A percentile compares a stretch with the other conserved stretches of the same genome.
Evolutionary conservation across 1,139 yeast genomes (phyloP).

Genomic region (Meyerozyma guilliermondii): DNA sequence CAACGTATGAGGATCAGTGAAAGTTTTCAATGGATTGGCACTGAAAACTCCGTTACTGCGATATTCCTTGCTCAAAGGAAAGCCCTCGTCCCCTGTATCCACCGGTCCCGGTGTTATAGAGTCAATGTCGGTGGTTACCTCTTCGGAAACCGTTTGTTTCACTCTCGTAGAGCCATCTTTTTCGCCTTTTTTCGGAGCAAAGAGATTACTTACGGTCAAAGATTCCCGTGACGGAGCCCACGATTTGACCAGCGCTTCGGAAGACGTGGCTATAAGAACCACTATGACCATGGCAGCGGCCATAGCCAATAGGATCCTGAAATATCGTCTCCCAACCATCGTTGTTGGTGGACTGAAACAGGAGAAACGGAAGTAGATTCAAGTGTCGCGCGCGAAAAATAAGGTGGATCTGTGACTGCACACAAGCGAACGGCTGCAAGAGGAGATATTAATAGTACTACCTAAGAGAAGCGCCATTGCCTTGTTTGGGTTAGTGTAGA

Average conservation of each 20-base stretch:
- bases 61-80: not conserved
- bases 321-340: constrained; percentile 9
- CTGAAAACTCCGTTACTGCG: not conserved
- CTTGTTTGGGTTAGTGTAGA: too few species aligned
- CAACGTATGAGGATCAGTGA: constrained; percentile 15
- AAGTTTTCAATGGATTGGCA: constrained; percentile 10
- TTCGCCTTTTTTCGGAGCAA: not conserved
- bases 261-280: not conserved
- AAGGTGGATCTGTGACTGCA: too few species aligned
- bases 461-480: too few species aligned
- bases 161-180: not conserved
- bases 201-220: not conserved
- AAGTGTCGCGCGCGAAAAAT: not conserved
- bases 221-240: not conserved
- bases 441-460: too few species aligned
- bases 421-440: too few species aligned
- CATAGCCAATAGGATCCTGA: constrained; percentile 9
- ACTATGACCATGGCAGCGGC: constrained; percentile 1
- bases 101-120: not conserved
- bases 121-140: not conserved
- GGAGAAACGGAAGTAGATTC: not conserved
- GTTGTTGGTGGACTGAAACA: not conserved
- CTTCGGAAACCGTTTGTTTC: not conserved
- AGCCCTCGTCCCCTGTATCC: not conserved
- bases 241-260: not conserved